phyloP scores from a whole-genome alignment of 2,329 filamentous ascomycete species.

The Fusarium nygamai region DNA sequence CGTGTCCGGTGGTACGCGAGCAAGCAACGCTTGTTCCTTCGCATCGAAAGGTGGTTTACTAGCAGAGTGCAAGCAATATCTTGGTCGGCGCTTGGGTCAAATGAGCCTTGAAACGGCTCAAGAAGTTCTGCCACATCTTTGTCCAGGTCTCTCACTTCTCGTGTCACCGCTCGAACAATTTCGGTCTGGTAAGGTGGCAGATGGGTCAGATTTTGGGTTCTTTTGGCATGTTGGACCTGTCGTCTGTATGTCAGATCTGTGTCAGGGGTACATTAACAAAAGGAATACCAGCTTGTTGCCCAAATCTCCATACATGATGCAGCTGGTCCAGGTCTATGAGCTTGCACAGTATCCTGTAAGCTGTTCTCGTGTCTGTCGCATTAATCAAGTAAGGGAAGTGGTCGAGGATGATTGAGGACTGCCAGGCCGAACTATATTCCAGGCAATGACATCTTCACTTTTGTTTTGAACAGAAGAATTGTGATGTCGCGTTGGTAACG shows the following conservation, averaged over 20 bases:
- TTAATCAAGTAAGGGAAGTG: neutral
- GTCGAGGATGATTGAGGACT: neutral
- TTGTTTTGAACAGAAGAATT: constrained; percentile 7
- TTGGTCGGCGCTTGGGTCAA: constrained; percentile 85
- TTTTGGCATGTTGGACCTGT: constrained; percentile 94
- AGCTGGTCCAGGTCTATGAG: constrained; percentile 1
- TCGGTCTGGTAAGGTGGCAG: constrained; percentile 94
- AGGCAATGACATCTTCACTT: constrained; percentile 12
- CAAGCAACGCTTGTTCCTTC: constrained; percentile 93
- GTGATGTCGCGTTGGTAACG: constrained; percentile 20
- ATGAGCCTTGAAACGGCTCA: constrained; percentile 83
- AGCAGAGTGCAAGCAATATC: constrained; percentile 88
- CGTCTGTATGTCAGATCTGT: constrained; percentile 6
- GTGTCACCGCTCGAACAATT: constrained; percentile 84
- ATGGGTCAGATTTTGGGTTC: constrained; percentile 85
- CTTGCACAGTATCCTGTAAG: neutral
- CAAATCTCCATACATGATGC: constrained; percentile 84
- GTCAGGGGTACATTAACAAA: neutral
- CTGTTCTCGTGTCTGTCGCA: neutral
- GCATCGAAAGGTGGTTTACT: constrained; percentile 94
- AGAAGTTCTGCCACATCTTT: constrained; percentile 83
- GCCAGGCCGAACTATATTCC: neutral
- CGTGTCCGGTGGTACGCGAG: constrained; percentile 93
- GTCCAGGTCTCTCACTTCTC: constrained; percentile 93
- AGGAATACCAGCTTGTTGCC: constrained; percentile 80